Percentiles rank a stretch among this genome's conserved stretches.
Evolutionary conservation across 1,139 yeast species (phyloP).

Genomic region (Geotrichum armillariae): DNA sequence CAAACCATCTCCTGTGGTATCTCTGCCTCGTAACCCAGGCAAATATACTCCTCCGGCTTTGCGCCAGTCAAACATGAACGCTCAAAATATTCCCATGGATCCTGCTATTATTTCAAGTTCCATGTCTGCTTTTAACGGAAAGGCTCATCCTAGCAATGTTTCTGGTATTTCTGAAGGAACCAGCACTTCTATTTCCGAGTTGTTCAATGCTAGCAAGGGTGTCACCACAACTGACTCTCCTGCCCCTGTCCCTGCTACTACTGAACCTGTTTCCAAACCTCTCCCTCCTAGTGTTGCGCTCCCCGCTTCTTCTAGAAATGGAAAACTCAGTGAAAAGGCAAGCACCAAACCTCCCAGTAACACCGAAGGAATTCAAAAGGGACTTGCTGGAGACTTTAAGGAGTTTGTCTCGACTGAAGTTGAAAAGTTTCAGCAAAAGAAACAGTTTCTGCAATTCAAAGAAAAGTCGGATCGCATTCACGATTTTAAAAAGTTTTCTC

Average conservation of each 20-base stretch:
- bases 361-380: conserved; percentile 33
- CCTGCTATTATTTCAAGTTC: conserved; percentile 69
- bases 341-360: conserved; percentile 12
- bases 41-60: conserved; percentile 63
- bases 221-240: conserved; percentile 8
- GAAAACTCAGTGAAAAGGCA: conserved; percentile 10
- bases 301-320: conserved; percentile 18
- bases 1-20: conserved; percentile 4
- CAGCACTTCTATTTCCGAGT: conserved; percentile 22
- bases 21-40: conserved; percentile 42
- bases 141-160: conserved; percentile 10
- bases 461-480: conserved; percentile 56
- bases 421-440: conserved; percentile 35
- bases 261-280: conserved; percentile 21
- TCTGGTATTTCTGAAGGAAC: conserved; percentile 16
- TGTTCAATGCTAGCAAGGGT: conserved; percentile 20
- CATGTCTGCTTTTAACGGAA: conserved; percentile 26
- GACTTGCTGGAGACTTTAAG: conserved; percentile 37
- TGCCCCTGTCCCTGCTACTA: neutral
- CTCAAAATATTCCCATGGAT: conserved; percentile 43
- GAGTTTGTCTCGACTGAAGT: conserved; percentile 40
- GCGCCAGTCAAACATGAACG: conserved; percentile 43
- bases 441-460: conserved; percentile 35
- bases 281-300: conserved; percentile 23
- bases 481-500: conserved; percentile 80